Base-by-base conservation (phyloP, 2,329 filamentous ascomycete genomes). In the Podosphaera xanthii region DNA sequence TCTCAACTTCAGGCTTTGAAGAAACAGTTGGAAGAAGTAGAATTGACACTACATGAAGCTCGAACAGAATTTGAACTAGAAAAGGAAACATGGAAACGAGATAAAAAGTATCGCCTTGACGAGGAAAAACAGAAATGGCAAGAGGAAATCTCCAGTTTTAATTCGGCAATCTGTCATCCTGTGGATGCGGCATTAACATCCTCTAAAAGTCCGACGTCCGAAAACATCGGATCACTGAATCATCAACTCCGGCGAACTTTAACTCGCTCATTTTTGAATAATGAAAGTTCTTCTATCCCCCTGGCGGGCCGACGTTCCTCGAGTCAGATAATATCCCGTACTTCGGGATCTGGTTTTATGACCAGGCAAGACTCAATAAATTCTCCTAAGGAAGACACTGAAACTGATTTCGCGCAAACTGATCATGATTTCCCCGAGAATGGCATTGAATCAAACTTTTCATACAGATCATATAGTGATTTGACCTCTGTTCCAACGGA, bases 401-500 rank as follows among this genome's bases (percentile, higher is more conserved):
- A 67, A 30, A 60, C 65, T 5, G 63, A 64, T 0, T 67, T 64
- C 1, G 63, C 68, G 10, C 62, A 64, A 54, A 67, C 65, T 31
- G 72, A 74, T 56, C 71, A 75, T 14, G 67, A 68, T 34, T 69
- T 73, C 38, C 75, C 76, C 61, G 78, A 80, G 49, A 75, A 74
- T n/a, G 70, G 76, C 33, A 78, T 80, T 56, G 75, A 72, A 14
- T 73, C 75, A 1, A 77, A 76, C 0, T 84, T 81, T 2, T 83
- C 83, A 0, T 81, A 81, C 46, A 82, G 83, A 60, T 81, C 84
- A 5, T 78, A 86, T 61, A 85, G 89, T 64, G 90, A 95, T 66
- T 85, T 94, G 74, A 79, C 92, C 36, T 94, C 87, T 1, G 86
- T 87, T 5, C 94, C 89, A 0, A 96, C 91, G 0, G 85, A 88